A percentile compares a stretch with the other conserved stretches of the same genome.
These are phyloP conservation scores for Colletotrichum destructivum DNA, from an alignment of 2,329 filamentous ascomycete genomes.

Conservation along the genomic window DNA sequence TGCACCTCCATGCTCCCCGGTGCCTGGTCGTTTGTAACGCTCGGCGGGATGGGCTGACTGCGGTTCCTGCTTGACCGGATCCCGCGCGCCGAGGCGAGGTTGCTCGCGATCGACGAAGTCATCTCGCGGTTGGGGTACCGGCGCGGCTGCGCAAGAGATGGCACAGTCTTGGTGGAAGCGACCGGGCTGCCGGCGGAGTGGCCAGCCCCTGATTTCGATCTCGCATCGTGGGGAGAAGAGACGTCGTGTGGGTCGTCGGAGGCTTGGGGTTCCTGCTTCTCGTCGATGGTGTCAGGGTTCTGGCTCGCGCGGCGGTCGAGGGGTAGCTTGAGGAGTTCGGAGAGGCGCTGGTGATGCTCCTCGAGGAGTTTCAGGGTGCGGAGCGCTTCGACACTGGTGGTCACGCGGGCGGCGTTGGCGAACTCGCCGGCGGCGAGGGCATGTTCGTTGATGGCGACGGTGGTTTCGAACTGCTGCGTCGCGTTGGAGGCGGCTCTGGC, in stretches of 20 bases:
- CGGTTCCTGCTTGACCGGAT: conserved; percentile 75
- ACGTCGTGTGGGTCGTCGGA: conserved; percentile 17
- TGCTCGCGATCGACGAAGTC: conserved; percentile 88
- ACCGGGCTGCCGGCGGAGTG: conserved; percentile 44
- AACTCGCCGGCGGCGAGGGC: conserved; percentile 91
- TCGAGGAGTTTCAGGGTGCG: conserved; percentile 89
- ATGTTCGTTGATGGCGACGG: conserved; percentile 89
- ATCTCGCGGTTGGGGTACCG: conserved; percentile 76
- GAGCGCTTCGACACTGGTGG: conserved; percentile 79
- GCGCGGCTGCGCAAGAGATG: conserved; percentile 58
- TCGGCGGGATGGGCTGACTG: conserved; percentile 78
- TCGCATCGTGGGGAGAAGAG: conserved; percentile 20
- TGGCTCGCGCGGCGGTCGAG: conserved; percentile 64
- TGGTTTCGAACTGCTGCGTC: conserved; percentile 80
- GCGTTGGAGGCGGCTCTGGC: conserved; percentile 87
- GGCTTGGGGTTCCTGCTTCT: conserved; percentile 51
- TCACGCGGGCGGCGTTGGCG: conserved; percentile 82
- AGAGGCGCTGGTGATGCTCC: conserved; percentile 87
- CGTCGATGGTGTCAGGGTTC: conserved; percentile 52
- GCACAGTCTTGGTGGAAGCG: conserved; percentile 46
- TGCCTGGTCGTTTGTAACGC: conserved; percentile 80
- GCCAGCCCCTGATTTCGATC: conserved; percentile 45
- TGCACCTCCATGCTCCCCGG: conserved; percentile 77
- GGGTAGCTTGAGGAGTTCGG: conserved; percentile 83
- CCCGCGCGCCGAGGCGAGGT: conserved; percentile 87